Evolutionary conservation across 495 filamentous ascomycete genomes (phyloP).

Genomic region (Aspergillus coremiiformis): DNA sequence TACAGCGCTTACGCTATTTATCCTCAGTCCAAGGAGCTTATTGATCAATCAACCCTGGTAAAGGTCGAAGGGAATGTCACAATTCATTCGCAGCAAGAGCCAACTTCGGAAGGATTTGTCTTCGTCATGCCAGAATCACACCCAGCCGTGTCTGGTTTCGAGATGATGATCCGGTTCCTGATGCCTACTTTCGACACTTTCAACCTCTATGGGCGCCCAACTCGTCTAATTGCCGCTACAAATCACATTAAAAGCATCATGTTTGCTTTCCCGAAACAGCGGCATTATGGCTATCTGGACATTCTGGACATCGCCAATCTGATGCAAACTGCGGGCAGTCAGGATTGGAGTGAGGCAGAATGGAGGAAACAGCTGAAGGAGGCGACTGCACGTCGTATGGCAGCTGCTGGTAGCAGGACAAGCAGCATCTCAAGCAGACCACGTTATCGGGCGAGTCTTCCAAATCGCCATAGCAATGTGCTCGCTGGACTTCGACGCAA

Average conservation of each 20-base stretch:
- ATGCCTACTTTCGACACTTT: constrained; percentile 95
- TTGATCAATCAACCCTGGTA: constrained; percentile 88
- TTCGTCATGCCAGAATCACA: constrained; percentile 97
- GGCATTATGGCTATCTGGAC: constrained; percentile 86
- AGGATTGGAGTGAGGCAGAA: constrained; percentile 77
- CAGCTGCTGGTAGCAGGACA: constrained; percentile 38
- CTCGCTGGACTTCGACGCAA: constrained; percentile 28
- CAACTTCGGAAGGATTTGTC: constrained; percentile 81
- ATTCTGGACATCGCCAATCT: constrained; percentile 73
- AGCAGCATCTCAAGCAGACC: constrained; percentile 56
- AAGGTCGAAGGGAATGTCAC: constrained; percentile 91
- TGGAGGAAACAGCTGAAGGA: constrained; percentile 90
- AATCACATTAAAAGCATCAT: constrained; percentile 84
- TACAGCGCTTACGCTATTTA: constrained; percentile 94
- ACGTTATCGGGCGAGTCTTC: constrained; percentile 61
- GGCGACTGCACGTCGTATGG: constrained; percentile 74
- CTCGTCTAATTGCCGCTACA: constrained; percentile 75
- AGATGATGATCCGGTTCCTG: constrained; percentile 92
- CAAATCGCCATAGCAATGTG: constrained; percentile 35
- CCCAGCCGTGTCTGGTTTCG: constrained; percentile 85
- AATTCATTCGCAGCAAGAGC: constrained; percentile 66
- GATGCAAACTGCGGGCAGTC: constrained; percentile 68
- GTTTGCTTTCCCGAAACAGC: constrained; percentile 93
- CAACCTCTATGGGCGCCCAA: constrained; percentile 84
- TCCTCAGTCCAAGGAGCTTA: constrained; percentile 84